Evolutionary conservation across 1,284 basidiomycete genomes (phyloP).

Genomic region (Rhodotorula mucilaginosa): DNA sequence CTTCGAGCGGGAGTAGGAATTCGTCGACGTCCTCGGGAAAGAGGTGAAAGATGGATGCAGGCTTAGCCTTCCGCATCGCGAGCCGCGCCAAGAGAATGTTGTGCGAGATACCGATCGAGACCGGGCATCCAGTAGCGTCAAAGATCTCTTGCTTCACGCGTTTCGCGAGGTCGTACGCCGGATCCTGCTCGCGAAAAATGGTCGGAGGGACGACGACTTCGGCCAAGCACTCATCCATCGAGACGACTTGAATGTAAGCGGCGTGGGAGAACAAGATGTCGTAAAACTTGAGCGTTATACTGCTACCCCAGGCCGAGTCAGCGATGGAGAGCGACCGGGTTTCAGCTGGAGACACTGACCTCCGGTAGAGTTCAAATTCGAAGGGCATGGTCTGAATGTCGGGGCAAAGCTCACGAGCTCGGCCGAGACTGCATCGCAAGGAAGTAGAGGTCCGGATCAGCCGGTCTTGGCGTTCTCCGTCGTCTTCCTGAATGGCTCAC

Average conservation of each 20-base stretch:
- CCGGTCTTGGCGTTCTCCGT: no score
- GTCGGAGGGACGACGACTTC: constrained; percentile 71
- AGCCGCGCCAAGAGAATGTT: constrained; percentile 90
- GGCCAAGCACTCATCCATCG: constrained; percentile 91
- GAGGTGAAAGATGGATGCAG: constrained; percentile 78
- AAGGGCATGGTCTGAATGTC: constrained; percentile 79
- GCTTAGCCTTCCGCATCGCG: constrained; percentile 87
- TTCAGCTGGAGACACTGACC: constrained; percentile 18
- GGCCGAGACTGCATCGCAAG: constrained; percentile 60
- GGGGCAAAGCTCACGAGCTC: constrained; percentile 76
- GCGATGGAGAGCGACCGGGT: background rate
- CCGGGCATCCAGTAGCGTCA: constrained; percentile 76
- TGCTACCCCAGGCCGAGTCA: no score
- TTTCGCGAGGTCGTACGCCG: constrained; percentile 74
- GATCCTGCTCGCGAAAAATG: constrained; percentile 48
- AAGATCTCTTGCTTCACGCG: constrained; percentile 73
- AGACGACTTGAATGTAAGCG: constrained; percentile 90
- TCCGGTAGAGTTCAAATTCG: constrained; percentile 63
- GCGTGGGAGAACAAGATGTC: constrained; percentile 83
- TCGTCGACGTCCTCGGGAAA: constrained; percentile 56
- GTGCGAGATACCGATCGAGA: constrained; percentile 75
- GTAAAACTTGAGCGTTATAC: constrained; percentile 65
- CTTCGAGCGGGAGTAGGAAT: constrained; percentile 72
- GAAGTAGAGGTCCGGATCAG: background rate
- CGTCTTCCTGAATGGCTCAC: constrained; percentile 48